phyloP scores from a whole-genome alignment of 306 rosid genomes.

The Abrus precatorius region DNA sequence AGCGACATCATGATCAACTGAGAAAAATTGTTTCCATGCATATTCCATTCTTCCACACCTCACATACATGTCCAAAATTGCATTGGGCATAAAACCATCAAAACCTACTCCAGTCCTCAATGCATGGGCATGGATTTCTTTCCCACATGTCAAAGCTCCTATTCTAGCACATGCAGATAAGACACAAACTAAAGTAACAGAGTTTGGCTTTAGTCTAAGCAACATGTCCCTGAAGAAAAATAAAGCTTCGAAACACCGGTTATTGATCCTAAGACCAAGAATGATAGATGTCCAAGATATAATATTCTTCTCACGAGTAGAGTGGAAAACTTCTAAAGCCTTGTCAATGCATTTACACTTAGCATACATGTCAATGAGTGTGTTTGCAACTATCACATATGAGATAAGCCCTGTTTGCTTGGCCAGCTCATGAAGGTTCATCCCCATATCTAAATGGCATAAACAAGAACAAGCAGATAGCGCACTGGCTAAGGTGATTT shows the following conservation, averaged over 20 bases:
- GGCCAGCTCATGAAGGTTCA: slow-evolving; percentile 77
- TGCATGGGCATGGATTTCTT: slow-evolving; percentile 95
- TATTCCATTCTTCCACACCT: slow-evolving; percentile 86
- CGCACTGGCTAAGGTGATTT: slow-evolving; percentile 77
- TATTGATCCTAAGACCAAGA: slow-evolving; percentile 80
- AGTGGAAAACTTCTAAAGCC: slow-evolving; percentile 83
- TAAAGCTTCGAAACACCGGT: slow-evolving; percentile 81
- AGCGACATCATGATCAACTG: slow-evolving; percentile 61
- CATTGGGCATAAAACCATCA: slow-evolving; percentile 83
- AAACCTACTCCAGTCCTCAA: slow-evolving; percentile 76
- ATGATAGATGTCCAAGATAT: slow-evolving; percentile 92
- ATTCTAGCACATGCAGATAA: slow-evolving; percentile 84
- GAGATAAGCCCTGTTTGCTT: slow-evolving; percentile 71
- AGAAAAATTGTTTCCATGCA: slow-evolving; percentile 80
- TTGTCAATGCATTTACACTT: slow-evolving; percentile 81
- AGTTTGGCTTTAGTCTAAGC: slow-evolving; percentile 70
- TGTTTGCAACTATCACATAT: slow-evolving; percentile 71
- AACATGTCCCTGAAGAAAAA: slow-evolving; percentile 77
- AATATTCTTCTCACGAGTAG: slow-evolving; percentile 66
- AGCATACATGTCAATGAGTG: slow-evolving; percentile 85
- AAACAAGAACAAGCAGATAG: slow-evolving; percentile 83
- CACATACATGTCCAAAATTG: slow-evolving; percentile 89
- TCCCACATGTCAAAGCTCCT: slow-evolving; percentile 84
- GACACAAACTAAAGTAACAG: slow-evolving; percentile 68
- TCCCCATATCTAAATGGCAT: slow-evolving; percentile 75